A percentile compares a stretch with the other conserved stretches of the same genome.
phyloP scores from a whole-genome alignment of 768 basidiomycete genomes.

The Suillus fuscotomentosus region DNA sequence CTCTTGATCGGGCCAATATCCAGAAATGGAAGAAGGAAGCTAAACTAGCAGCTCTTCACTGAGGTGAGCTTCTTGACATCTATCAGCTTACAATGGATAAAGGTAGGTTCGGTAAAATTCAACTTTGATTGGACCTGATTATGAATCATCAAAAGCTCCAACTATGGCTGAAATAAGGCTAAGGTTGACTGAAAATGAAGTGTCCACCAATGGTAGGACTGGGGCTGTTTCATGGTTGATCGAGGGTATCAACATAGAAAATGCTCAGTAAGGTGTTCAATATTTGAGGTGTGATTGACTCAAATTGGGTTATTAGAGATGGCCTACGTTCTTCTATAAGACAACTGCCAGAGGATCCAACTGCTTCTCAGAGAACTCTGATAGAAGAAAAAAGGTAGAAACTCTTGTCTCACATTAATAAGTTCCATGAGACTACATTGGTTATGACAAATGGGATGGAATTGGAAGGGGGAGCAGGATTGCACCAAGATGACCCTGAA shows the following conservation, averaged over 20 bases:
- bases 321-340: neutral
- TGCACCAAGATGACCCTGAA: neutral
- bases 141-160: neutral
- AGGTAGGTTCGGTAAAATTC: neutral
- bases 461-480: neutral
- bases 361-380: neutral
- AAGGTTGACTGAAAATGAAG: neutral
- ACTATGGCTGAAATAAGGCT: slow-evolving; percentile 6
- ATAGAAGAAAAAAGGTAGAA: neutral
- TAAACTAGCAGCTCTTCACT: neutral
- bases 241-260: neutral
- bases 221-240: slow-evolving; percentile 6
- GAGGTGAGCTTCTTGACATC: neutral
- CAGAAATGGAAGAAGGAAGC: neutral
- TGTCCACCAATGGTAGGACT: neutral
- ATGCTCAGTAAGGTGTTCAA: slow-evolving; percentile 4
- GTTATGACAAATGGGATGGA: neutral
- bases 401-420: neutral
- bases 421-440: neutral
- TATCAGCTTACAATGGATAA: slow-evolving; percentile 6
- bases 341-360: neutral
- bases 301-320: slow-evolving; percentile 3
- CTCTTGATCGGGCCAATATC: neutral
- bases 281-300: neutral
- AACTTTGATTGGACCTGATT: neutral